Evolutionary conservation across 2,329 filamentous ascomycete genomes (phyloP), one percentile per base, ranked within the genome.

Genomic region (Verticillium zaregamsianum): DNA sequence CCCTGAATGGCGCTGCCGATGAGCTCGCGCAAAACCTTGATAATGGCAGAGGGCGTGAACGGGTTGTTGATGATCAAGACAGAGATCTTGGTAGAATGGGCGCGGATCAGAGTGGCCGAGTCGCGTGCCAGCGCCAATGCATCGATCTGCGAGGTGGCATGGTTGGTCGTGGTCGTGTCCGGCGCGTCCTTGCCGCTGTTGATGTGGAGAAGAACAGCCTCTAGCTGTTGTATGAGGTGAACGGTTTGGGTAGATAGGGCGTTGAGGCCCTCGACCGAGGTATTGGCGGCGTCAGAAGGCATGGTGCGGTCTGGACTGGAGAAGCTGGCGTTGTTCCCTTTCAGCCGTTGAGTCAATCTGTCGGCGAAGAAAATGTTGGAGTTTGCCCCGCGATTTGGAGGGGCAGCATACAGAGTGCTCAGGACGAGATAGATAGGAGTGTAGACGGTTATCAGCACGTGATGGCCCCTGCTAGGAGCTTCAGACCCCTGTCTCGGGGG

Each of bases 11-110:
- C 86, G 0, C 87, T 87, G 14, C 85, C 82, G 25, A 88, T 82
- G n/a, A 96, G 81, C 62, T 93, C 87, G 37, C 85, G 82, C 5
- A 97, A 78, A 15, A 96, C 86, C 28, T 83, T 87, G 11, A 76
- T 78, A 37, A 96, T 82, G 5, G 92, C 93, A 1, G 88, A 87
- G 0, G 91, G 88, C 0, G 93, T 95, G 67, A 96, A 96, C 0
- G 94, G 93, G 20, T 91, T 85, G 70, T 91, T 97, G 70, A 96
- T 90, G 1, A 95, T 85, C 14, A 98, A 84, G 1, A 97, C 87
- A 0, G 91, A 94, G 31, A 97, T 82, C 65, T 96, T 97, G 6
- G 93, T 97, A 2, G 89, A 86, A 71, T 97, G 92, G 0, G 93
- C 91, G 72, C 86, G 88, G 63, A 97, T 86, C 5, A 96, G 81